Percentiles rank a stretch among this genome's conserved stretches.
These are phyloP conservation scores for Mallotus japonicus DNA, from an alignment of 441 rosid species.

Conservation along the genomic window DNA sequence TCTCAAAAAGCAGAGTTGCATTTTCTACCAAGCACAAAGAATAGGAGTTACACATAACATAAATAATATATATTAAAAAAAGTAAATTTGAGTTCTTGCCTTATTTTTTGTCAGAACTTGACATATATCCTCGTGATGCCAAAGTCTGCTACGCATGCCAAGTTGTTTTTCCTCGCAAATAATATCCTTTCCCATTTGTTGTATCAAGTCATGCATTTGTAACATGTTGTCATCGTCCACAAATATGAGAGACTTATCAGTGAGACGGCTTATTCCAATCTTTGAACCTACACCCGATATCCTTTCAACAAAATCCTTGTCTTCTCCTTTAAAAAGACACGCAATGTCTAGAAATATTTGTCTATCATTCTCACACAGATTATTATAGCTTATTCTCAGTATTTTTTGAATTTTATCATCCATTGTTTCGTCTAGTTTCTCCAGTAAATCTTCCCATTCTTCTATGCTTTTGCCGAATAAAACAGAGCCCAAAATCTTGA, in stretches of 20 bases:
- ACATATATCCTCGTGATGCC: constrained; percentile 16
- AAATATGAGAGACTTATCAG: constrained; percentile 25
- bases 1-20: too few species aligned
- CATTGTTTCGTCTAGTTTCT: constrained; percentile 17
- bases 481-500: neutral
- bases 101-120: constrained; percentile 1
- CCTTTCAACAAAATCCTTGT: constrained; percentile 6
- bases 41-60: too few species aligned
- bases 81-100: constrained; percentile 11
- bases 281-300: constrained; percentile 20
- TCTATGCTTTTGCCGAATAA: neutral
- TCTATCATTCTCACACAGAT: constrained; percentile 24
- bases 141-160: constrained; percentile 20
- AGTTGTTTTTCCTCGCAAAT: too few species aligned
- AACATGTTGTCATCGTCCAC: neutral
- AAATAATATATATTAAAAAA: too few species aligned
- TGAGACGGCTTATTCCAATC: constrained; percentile 22
- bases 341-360: constrained; percentile 44
- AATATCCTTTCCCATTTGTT: too few species aligned
- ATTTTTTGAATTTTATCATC: constrained; percentile 21
- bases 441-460: constrained; percentile 16
- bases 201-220: neutral
- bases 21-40: too few species aligned
- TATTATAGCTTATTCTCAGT: constrained; percentile 40
- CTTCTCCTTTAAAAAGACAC: constrained; percentile 34